A percentile compares a stretch with the other conserved stretches of the same genome.
Conservation (phyloP, 768 basidiomycete species). For the Pleurotus cornucopiae region DNA sequence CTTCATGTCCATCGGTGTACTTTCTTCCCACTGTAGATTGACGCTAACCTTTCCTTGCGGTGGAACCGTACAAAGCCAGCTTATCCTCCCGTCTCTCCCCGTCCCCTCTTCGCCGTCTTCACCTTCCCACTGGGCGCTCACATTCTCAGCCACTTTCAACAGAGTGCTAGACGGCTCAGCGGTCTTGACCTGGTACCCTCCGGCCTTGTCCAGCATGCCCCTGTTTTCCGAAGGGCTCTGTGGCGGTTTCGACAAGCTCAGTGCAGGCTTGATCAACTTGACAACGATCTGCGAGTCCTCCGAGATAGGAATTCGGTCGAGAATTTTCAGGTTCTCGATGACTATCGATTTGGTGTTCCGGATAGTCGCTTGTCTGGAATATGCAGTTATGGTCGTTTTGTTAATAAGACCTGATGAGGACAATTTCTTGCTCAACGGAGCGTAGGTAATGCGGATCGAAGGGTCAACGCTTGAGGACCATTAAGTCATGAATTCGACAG, state of each 20-base stretch:
- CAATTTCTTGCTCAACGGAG: neutral
- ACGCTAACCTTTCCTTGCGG: neutral
- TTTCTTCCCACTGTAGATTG: slow-evolving; percentile 7
- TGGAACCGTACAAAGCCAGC: neutral
- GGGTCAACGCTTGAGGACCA: neutral
- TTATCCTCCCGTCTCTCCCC: neutral
- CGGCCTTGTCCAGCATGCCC: too few species aligned
- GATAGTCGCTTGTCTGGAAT: slow-evolving; percentile 8
- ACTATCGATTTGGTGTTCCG: slow-evolving; percentile 12
- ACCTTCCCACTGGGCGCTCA: neutral
- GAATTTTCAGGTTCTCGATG: slow-evolving; percentile 8
- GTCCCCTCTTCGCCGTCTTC: neutral
- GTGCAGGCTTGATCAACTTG: neutral
- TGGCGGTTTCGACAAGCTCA: neutral
- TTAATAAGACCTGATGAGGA: neutral
- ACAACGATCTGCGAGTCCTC: neutral
- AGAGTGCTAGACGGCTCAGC: neutral
- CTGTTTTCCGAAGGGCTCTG: neutral
- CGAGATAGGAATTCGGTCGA: slow-evolving; percentile 14
- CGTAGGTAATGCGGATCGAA: slow-evolving; percentile 1
- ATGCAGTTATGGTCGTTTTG: neutral
- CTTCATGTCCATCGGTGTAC: too few species aligned
- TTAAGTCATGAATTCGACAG: neutral
- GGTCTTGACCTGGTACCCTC: too few species aligned
- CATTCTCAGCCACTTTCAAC: neutral